phyloP scores from a whole-genome alignment of 2,329 filamentous ascomycete genomes.

The Mycosphaerella arachidis region DNA sequence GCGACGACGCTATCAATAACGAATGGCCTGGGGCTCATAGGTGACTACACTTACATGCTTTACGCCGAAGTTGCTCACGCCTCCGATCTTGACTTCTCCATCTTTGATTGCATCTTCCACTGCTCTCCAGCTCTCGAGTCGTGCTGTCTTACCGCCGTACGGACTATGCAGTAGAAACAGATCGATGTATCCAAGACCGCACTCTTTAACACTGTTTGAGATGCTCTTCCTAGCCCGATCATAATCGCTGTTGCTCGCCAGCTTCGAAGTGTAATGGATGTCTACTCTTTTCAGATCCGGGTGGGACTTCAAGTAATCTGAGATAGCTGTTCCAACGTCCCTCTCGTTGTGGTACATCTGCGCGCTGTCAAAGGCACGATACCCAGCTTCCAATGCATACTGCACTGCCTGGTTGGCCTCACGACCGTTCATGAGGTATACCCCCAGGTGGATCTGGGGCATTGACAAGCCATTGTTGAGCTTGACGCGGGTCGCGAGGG shows the following conservation, averaged over 20 bases:
- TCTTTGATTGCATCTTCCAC: constrained; percentile 70
- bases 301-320: constrained; percentile 23
- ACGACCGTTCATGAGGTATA: constrained; percentile 64
- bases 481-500: constrained; percentile 44
- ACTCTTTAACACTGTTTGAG: constrained; percentile 58
- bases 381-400: constrained; percentile 40
- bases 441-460: constrained; percentile 68
- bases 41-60: constrained; percentile 56
- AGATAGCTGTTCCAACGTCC: constrained; percentile 63
- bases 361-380: constrained; percentile 54
- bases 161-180: constrained; percentile 76
- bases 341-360: constrained; percentile 69
- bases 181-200: constrained; percentile 70
- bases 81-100: constrained; percentile 66
- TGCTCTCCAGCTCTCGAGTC: constrained; percentile 70
- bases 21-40: too few relatives aligned
- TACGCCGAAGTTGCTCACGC: constrained; percentile 74
- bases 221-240: constrained; percentile 64
- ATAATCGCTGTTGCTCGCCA: constrained; percentile 64
- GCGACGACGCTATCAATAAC: not conserved
- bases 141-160: constrained; percentile 64
- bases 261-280: constrained; percentile 76
- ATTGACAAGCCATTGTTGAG: constrained; percentile 63
- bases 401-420: constrained; percentile 56
- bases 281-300: constrained; percentile 57